A percentile compares a stretch with the other conserved stretches of the same genome.
These are phyloP conservation scores for apple (Malus domestica) DNA, from an alignment of 306 rosid genomes.

Conservation along the genomic window ASM211411v1 NC_041802.1:4317001-4317500, in stretches of 20 bases:
- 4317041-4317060: neutral
- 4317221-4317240: neutral
- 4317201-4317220: neutral
- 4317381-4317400: too few species aligned
- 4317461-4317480: too few species aligned
- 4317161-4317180: neutral
- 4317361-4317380: too few species aligned
- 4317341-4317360: neutral
- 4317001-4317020: neutral
- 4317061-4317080: neutral
- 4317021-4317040: constrained; percentile 1
- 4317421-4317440: too few species aligned
- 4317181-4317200: neutral
- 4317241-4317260: too few species aligned
- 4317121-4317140: neutral
- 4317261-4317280: too few species aligned
- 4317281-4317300: too few species aligned
- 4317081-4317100: neutral
- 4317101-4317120: neutral
- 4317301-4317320: neutral
- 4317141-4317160: neutral
- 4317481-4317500: too few species aligned
- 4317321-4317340: too few species aligned
- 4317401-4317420: neutral
- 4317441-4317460: too few species aligned